These are phyloP conservation scores for Vitis vinifera DNA, from an alignment of 164 flowering plant genomes.

Conservation along the genomic window DNA sequence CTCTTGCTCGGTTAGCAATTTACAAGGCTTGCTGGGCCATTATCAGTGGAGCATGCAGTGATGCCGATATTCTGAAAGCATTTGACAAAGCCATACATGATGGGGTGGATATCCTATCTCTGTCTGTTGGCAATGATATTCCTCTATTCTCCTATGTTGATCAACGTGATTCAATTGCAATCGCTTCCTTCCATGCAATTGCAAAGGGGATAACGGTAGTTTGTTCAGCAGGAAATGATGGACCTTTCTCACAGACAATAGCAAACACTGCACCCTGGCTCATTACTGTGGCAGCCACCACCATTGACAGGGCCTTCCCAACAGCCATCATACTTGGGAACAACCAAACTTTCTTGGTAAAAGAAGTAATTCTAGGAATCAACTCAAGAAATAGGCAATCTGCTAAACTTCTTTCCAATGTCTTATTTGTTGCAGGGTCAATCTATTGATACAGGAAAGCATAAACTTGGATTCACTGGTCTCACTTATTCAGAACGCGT, in stretches of 20 bases:
- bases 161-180: slow-evolving; percentile 15
- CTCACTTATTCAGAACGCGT: slow-evolving; percentile 23
- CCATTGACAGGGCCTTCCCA: slow-evolving; percentile 27
- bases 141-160: slow-evolving; percentile 25
- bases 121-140: slow-evolving; percentile 19
- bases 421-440: slow-evolving; percentile 16
- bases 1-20: slow-evolving; percentile 33
- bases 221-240: slow-evolving; percentile 31
- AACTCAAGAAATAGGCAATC: background rate
- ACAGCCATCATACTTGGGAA: slow-evolving; percentile 35
- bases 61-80: slow-evolving; percentile 29
- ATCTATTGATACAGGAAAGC: slow-evolving; percentile 7
- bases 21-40: slow-evolving; percentile 41
- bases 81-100: slow-evolving; percentile 38
- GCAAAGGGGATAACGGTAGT: slow-evolving; percentile 24
- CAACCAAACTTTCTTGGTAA: slow-evolving; percentile 22
- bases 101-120: slow-evolving; percentile 33
- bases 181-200: slow-evolving; percentile 32
- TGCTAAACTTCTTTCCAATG: background rate
- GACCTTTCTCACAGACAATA: slow-evolving; percentile 18
- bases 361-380: background rate
- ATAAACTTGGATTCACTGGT: background rate
- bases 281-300: slow-evolving; percentile 27
- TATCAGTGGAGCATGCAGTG: slow-evolving; percentile 6
- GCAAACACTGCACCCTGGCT: slow-evolving; percentile 30